A percentile compares a stretch with the other conserved stretches of the same genome.
These are phyloP conservation scores for Phycomyces blakesleeanus DNA, from an alignment of 192 early-diverging fungal species.

Conservation along the genomic window DNA sequence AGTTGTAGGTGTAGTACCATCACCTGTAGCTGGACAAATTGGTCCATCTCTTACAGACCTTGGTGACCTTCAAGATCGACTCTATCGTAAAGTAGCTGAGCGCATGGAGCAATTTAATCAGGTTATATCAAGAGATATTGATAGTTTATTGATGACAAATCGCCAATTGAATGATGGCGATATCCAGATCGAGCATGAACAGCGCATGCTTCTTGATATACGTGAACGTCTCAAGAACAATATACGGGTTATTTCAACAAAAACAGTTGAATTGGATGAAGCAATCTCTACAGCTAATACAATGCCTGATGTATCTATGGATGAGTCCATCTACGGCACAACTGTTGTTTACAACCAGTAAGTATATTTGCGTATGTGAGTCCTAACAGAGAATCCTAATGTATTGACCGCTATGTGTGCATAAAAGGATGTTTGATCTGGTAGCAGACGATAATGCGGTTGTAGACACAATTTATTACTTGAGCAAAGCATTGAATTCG, in stretches of 20 bases:
- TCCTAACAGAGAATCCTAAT: slow-evolving; percentile 30
- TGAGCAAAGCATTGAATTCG: slow-evolving; percentile 75
- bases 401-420: slow-evolving; percentile 6
- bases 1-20: too few relatives aligned
- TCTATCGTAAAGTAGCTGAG: slow-evolving; percentile 58
- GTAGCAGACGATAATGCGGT: slow-evolving; percentile 88
- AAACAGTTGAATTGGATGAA: slow-evolving; percentile 55
- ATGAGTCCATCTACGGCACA: slow-evolving; percentile 57
- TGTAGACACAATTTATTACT: slow-evolving; percentile 81
- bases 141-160: slow-evolving; percentile 62
- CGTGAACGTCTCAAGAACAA: slow-evolving; percentile 63
- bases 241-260: slow-evolving; percentile 58
- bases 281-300: slow-evolving; percentile 45
- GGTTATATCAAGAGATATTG: slow-evolving; percentile 57
- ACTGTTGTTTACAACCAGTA: slow-evolving; percentile 71
- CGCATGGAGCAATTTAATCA: slow-evolving; percentile 56
- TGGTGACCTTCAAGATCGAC: slow-evolving; percentile 47
- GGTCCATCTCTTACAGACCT: neutral
- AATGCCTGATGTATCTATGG: slow-evolving; percentile 61
- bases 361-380: slow-evolving; percentile 14
- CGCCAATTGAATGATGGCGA: slow-evolving; percentile 72
- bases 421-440: slow-evolving; percentile 76
- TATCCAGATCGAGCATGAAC: slow-evolving; percentile 56
- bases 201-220: slow-evolving; percentile 51
- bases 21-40: neutral